phyloP scores from a whole-genome alignment of 2,329 filamentous ascomycete species.

The Colletotrichum sp. region DNA sequence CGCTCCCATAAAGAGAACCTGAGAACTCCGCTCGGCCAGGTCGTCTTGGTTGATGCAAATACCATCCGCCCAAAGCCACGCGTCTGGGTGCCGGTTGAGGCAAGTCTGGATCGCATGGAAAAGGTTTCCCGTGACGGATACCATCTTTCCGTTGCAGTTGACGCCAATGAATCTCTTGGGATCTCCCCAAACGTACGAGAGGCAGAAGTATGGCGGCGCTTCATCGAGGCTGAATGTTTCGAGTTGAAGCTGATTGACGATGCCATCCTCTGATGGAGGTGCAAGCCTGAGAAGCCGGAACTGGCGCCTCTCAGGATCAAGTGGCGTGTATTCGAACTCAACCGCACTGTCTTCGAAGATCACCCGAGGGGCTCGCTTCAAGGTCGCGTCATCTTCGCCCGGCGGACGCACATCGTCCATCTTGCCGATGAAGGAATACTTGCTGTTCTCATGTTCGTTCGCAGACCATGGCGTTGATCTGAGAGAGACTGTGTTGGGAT shows the following conservation, averaged over 20 bases:
- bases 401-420: neutral
- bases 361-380: neutral
- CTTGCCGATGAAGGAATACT: neutral
- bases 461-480: neutral
- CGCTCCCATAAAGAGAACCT: neutral
- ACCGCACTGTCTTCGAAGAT: neutral
- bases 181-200: conserved; percentile 10
- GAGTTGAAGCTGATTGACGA: neutral
- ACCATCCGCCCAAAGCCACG: conserved; percentile 8
- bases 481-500: neutral
- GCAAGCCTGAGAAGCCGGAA: neutral
- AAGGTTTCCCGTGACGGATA: neutral
- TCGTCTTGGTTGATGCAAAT: conserved; percentile 10
- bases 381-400: neutral
- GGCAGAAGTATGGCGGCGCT: neutral
- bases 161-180: neutral
- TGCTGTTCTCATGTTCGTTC: neutral
- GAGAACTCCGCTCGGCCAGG: neutral
- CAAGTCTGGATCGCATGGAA: neutral
- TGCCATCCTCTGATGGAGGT: neutral
- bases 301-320: neutral
- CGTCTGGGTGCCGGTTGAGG: neutral
- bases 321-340: neutral
- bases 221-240: neutral
- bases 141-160: neutral